Evolutionary conservation across 345 rosid species (phyloP).

Genomic region (Pugionium cornutum): DNA sequence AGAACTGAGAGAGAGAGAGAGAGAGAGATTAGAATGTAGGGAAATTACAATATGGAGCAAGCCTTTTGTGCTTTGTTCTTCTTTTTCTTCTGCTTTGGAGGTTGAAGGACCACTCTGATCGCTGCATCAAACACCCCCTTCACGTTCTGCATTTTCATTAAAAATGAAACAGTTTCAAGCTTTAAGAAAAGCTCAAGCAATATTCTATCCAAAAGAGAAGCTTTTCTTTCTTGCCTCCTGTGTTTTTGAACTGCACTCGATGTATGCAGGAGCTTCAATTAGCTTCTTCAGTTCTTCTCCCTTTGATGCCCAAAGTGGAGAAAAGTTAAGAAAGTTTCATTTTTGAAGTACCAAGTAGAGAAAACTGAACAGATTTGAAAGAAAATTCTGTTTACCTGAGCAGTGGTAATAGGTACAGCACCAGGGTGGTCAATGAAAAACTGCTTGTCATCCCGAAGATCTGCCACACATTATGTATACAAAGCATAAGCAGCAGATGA

Average conservation of each 20-base stretch:
- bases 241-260: slow-evolving; percentile 94
- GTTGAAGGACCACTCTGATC: slow-evolving; percentile 92
- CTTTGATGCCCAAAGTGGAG: slow-evolving; percentile 38
- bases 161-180: not conserved
- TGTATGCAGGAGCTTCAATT: slow-evolving; percentile 79
- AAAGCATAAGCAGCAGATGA: slow-evolving; percentile 19
- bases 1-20: not conserved
- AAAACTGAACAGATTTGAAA: not conserved
- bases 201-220: not conserved
- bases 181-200: not conserved
- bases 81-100: slow-evolving; percentile 88
- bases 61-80: slow-evolving; percentile 83
- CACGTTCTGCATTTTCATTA: slow-evolving; percentile 64
- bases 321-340: slow-evolving; percentile 27
- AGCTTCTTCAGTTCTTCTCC: slow-evolving; percentile 91
- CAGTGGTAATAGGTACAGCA: slow-evolving; percentile 81
- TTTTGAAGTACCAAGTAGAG: not conserved
- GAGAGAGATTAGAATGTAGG: not conserved
- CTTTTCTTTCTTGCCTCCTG: slow-evolving; percentile 61
- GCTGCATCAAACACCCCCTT: slow-evolving; percentile 94
- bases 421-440: slow-evolving; percentile 78
- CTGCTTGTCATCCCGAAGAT: slow-evolving; percentile 93
- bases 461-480: slow-evolving; percentile 45
- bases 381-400: slow-evolving; percentile 53
- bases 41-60: slow-evolving; percentile 79